Evolutionary conservation across 495 filamentous ascomycete genomes (phyloP).

Genomic region (Poronia punctata): DNA sequence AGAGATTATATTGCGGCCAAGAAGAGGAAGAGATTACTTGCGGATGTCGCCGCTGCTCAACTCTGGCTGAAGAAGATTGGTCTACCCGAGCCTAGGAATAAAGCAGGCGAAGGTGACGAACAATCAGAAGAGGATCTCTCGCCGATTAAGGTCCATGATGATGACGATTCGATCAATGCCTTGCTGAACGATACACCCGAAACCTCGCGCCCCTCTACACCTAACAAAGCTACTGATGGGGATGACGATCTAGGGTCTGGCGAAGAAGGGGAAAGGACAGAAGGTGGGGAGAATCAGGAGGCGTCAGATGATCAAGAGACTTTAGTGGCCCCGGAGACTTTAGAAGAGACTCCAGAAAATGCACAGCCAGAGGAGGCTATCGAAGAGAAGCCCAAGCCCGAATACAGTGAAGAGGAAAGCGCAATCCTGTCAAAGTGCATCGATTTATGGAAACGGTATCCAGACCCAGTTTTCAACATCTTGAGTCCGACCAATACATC

Average conservation of each 20-base stretch:
- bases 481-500: constrained; percentile 68
- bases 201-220: constrained; percentile 27
- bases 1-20: constrained; percentile 68
- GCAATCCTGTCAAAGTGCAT: constrained; percentile 64
- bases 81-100: constrained; percentile 19
- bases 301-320: not conserved
- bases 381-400: constrained; percentile 21
- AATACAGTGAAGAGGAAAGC: constrained; percentile 48
- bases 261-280: constrained; percentile 9
- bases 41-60: constrained; percentile 75
- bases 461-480: constrained; percentile 65
- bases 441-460: constrained; percentile 69
- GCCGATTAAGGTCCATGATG: constrained; percentile 17
- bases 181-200: constrained; percentile 41
- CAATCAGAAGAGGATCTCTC: constrained; percentile 37
- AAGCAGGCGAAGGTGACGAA: constrained; percentile 17
- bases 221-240: constrained; percentile 12
- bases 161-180: constrained; percentile 25
- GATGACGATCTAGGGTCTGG: constrained; percentile 8
- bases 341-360: constrained; percentile 2
- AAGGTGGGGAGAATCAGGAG: constrained; percentile 4
- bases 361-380: constrained; percentile 2
- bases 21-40: constrained; percentile 60
- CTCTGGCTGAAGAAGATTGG: constrained; percentile 53
- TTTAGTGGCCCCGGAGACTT: constrained; percentile 3